Evolutionary conservation across 2,329 filamentous ascomycete species (phyloP).

Genomic region (Sporothrix inflata): DNA sequence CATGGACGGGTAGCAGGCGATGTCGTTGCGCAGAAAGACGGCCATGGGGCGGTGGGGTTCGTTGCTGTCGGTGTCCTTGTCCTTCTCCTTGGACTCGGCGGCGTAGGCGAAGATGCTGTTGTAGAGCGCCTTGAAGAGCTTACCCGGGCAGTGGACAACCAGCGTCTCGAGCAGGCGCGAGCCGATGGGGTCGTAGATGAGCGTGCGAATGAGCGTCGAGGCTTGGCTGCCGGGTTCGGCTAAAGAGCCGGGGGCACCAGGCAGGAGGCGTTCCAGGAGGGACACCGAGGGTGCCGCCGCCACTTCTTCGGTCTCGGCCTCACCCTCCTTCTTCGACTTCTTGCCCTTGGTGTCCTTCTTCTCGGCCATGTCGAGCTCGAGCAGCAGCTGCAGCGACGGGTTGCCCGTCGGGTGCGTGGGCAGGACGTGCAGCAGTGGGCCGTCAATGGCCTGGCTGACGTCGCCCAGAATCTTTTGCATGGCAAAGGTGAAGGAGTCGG

Average conservation of each 20-base stretch:
- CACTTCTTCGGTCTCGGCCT: background rate
- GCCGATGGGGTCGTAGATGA: slow-evolving; percentile 88
- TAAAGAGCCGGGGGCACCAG: slow-evolving; percentile 72
- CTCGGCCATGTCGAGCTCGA: slow-evolving; percentile 81
- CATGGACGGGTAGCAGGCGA: slow-evolving; percentile 85
- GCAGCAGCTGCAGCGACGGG: slow-evolving; percentile 85
- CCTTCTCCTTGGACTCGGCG: slow-evolving; percentile 45
- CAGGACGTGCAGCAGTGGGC: slow-evolving; percentile 78
- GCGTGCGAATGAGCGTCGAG: slow-evolving; percentile 75
- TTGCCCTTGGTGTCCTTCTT: slow-evolving; percentile 62
- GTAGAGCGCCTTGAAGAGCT: slow-evolving; percentile 88
- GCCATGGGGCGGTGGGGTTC: slow-evolving; percentile 54
- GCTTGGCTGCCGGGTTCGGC: slow-evolving; percentile 73
- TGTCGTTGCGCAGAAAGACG: slow-evolving; percentile 83
- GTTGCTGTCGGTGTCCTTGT: background rate
- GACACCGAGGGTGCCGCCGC: slow-evolving; percentile 38
- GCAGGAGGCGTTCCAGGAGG: slow-evolving; percentile 76
- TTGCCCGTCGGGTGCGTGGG: slow-evolving; percentile 90
- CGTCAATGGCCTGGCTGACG: slow-evolving; percentile 73
- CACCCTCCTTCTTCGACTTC: slow-evolving; percentile 42
- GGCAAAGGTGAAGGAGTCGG: slow-evolving; percentile 75
- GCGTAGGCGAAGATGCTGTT: slow-evolving; percentile 72
- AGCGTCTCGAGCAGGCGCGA: slow-evolving; percentile 89
- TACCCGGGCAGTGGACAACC: slow-evolving; percentile 77
- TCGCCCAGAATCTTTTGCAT: slow-evolving; percentile 81